A percentile compares a stretch with the other conserved stretches of the same genome.
These are phyloP conservation scores for Schwanniomyces pseudopolymorphus DNA, from an alignment of 805 yeast species.

Conservation along the genomic window DNA sequence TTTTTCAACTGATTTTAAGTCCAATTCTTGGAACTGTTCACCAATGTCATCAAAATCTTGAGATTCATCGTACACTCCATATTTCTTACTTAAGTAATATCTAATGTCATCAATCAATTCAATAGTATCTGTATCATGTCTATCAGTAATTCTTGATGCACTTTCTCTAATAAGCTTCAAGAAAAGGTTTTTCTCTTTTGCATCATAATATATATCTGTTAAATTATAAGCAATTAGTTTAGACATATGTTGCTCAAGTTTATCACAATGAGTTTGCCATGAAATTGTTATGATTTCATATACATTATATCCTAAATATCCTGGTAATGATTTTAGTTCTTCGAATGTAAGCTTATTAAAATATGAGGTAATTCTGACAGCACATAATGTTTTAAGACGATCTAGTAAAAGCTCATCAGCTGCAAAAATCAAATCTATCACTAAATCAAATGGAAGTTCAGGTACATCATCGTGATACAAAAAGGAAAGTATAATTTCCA, in stretches of 20 bases:
- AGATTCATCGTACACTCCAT: slow-evolving; percentile 26
- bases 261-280: slow-evolving; percentile 65
- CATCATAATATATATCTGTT: slow-evolving; percentile 25
- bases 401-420: slow-evolving; percentile 64
- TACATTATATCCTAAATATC: slow-evolving; percentile 35
- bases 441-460: slow-evolving; percentile 47
- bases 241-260: slow-evolving; percentile 65
- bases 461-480: slow-evolving; percentile 59
- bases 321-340: slow-evolving; percentile 17
- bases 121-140: slow-evolving; percentile 78
- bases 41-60: slow-evolving; percentile 24
- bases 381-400: slow-evolving; percentile 64
- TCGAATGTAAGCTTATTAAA: slow-evolving; percentile 17
- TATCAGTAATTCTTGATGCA: slow-evolving; percentile 53
- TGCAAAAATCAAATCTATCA: slow-evolving; percentile 55
- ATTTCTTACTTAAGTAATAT: slow-evolving; percentile 51
- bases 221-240: slow-evolving; percentile 54
- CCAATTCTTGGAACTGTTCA: slow-evolving; percentile 10
- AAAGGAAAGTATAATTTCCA: slow-evolving; percentile 52
- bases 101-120: slow-evolving; percentile 78
- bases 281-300: slow-evolving; percentile 62
- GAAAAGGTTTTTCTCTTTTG: slow-evolving; percentile 27
- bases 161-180: slow-evolving; percentile 33
- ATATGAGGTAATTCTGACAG: slow-evolving; percentile 43
- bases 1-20: slow-evolving; percentile 2